Percentiles rank a stretch among this genome's conserved stretches.
phyloP scores from a whole-genome alignment of 2,329 filamentous ascomycete genomes.

The Aschersonia sp. region DNA sequence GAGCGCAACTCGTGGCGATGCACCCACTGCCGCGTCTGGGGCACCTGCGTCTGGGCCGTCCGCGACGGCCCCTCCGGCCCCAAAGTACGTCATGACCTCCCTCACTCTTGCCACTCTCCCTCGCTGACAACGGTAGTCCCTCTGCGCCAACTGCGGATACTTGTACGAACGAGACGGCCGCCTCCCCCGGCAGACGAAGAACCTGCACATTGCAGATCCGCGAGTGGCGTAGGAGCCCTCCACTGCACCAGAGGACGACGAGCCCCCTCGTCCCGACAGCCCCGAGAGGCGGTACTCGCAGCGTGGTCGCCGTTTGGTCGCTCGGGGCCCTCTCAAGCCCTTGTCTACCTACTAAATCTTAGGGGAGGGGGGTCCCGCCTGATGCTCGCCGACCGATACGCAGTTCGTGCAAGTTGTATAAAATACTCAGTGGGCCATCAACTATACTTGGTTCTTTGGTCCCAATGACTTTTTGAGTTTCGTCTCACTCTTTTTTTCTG shows the following conservation, averaged over 20 bases:
- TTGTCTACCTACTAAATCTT: background rate
- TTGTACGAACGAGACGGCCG: constrained; percentile 78
- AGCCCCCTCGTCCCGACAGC: too few relatives aligned
- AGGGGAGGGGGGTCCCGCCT: background rate
- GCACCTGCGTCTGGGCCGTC: constrained; percentile 86
- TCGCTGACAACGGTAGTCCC: constrained; percentile 38
- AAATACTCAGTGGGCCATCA: background rate
- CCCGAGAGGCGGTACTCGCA: background rate
- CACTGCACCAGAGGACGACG: constrained; percentile 1
- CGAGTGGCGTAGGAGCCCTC: constrained; percentile 13
- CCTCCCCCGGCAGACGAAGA: constrained; percentile 43
- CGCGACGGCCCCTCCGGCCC: constrained; percentile 77
- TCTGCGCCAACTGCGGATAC: constrained; percentile 89
- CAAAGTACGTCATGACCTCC: constrained; percentile 42
- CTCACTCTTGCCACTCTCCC: background rate
- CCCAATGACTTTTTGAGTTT: background rate
- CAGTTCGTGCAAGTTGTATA: background rate
- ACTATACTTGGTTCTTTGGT: background rate
- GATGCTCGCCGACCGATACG: background rate
- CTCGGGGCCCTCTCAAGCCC: background rate
- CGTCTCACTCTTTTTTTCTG: background rate
- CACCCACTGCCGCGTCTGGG: constrained; percentile 75
- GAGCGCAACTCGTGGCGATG: constrained; percentile 82
- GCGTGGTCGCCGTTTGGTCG: background rate
- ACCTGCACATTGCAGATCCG: constrained; percentile 18